Base-by-base conservation (phyloP, 73 alveolate species). In the Uronychia setigera region DNA sequence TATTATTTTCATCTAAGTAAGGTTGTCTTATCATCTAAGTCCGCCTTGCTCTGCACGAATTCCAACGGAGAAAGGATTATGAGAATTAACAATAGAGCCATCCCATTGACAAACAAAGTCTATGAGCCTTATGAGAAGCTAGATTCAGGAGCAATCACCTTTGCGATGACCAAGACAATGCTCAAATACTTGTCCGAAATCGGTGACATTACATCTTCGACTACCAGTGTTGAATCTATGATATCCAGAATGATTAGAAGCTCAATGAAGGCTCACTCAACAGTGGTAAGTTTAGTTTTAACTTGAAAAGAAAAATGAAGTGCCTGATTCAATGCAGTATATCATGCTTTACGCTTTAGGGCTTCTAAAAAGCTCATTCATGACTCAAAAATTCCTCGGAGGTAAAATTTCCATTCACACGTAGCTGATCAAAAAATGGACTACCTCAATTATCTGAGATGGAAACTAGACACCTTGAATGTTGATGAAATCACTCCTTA, bases 31-130 rank as follows among this genome's bases (percentile, higher is more conserved):
- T 94, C 80, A 82, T 98, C 19, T 96, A 5, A 98, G 88, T 82
- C 97, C 32, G 98, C 99, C 31, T 76, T 98, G 76, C 84, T 98
- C n/a, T 98, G 95, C 86, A 91, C 99, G 0, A 84, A 95, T 33
- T 93, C 97, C 26, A 96, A 97, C 79, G 99, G 99, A 27, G 97
- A 88, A 57, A 94, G 99, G 92, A 92, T 98, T 86, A 94, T 98
- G 27, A 88, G 99, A 79, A 93, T 97, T 26, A 99, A 98, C 83
- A 98, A 98, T 81, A 81, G 88, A 84, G 97, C 97, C 58, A 82
- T 95, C 76, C 98, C 98, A 26, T 25, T 95, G 30, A 91, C 97
- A 9, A 88, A 92, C 89, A 87, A 67, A 77, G 93, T 79, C 59
- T 80, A 81, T 29, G 81, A 83, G 34, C 95, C 95, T 0, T 79